Conservation (phyloP, 2,329 filamentous ascomycete genomes). For the Colletotrichum falcatum region DNA sequence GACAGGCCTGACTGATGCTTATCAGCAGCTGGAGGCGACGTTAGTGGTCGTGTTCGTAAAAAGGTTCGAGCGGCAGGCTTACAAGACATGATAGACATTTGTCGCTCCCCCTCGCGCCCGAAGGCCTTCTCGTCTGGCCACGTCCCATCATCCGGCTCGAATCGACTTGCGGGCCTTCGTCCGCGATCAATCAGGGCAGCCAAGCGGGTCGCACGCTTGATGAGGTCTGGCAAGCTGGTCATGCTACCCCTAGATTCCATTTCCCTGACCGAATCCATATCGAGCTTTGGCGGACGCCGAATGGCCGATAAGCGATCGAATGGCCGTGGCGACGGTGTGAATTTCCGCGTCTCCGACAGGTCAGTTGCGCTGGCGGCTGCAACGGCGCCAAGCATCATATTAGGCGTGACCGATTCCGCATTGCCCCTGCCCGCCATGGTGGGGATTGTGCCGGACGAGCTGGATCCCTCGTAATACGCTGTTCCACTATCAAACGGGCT, state of each 20-base stretch:
- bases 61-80: constrained; percentile 1
- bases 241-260: constrained; percentile 89
- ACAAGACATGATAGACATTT: constrained; percentile 53
- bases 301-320: constrained; percentile 66
- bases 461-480: constrained; percentile 59
- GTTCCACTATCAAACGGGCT: constrained; percentile 58
- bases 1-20: constrained; percentile 67
- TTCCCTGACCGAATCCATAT: constrained; percentile 84
- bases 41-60: constrained; percentile 37
- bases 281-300: constrained; percentile 73
- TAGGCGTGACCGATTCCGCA: constrained; percentile 52
- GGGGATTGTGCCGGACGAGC: constrained; percentile 59
- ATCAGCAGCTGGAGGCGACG: constrained; percentile 52
- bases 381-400: constrained; percentile 63
- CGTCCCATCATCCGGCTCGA: constrained; percentile 63
- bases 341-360: constrained; percentile 49
- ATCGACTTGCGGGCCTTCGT: constrained; percentile 70
- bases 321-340: constrained; percentile 47
- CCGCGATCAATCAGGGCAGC: constrained; percentile 91
- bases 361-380: constrained; percentile 61
- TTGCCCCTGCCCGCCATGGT: constrained; percentile 44
- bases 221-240: constrained; percentile 92
- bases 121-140: constrained; percentile 60
- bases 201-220: constrained; percentile 85
- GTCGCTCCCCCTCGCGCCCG: constrained; percentile 53